Evolutionary conservation across 805 yeast species (phyloP).

Genomic region (Ogataea minuta): DNA sequence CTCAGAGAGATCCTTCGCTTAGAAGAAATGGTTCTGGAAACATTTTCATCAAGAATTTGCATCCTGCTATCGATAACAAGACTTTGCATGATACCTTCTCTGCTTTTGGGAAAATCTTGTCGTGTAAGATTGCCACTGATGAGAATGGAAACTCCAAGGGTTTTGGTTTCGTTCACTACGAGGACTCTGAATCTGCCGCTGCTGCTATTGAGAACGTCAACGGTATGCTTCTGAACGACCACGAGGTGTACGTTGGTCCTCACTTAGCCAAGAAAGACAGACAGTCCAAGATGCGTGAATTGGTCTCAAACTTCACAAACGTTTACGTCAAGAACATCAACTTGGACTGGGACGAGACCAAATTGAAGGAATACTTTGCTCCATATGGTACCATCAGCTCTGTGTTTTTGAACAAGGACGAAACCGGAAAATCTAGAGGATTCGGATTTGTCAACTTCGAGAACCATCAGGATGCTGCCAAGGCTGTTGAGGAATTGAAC

Average conservation of each 20-base stretch:
- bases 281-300: constrained; percentile 85
- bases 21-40: constrained; percentile 96
- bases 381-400: constrained; percentile 82
- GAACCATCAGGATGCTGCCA: constrained; percentile 80
- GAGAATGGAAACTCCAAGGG: constrained; percentile 89
- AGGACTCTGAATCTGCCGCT: constrained; percentile 85
- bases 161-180: constrained; percentile 97
- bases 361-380: constrained; percentile 68
- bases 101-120: constrained; percentile 92
- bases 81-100: constrained; percentile 97
- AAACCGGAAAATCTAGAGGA: constrained; percentile 87
- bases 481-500: constrained; percentile 90
- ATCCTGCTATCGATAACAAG: constrained; percentile 97
- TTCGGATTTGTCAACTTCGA: constrained; percentile 95
- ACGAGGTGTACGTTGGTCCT: constrained; percentile 92
- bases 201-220: constrained; percentile 96
- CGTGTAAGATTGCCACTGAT: constrained; percentile 97
- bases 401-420: constrained; percentile 73
- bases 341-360: constrained; percentile 64
- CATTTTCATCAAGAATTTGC: constrained; percentile 96
- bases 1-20: constrained; percentile 95
- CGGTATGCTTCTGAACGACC: constrained; percentile 97
- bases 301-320: constrained; percentile 92
- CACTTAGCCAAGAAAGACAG: constrained; percentile 93
- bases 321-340: constrained; percentile 91